These are phyloP conservation scores for Fraxinus xanthoxyloides DNA, from an alignment of 305 asterid species.

Conservation along the genomic window DNA sequence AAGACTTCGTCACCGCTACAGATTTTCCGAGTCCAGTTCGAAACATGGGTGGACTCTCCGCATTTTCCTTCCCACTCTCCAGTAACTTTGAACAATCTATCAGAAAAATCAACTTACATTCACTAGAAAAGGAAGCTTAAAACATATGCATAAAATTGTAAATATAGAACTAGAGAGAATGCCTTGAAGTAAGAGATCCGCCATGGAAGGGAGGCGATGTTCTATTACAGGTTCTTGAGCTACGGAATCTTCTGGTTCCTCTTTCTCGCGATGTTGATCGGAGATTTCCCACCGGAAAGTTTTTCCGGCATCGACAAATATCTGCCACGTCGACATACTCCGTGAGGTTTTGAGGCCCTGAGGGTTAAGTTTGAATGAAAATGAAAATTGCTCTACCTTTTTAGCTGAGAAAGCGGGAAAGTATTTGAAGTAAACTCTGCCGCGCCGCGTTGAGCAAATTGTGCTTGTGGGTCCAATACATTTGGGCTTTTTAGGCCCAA, in stretches of 20 bases:
- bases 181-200: slow-evolving; percentile 85
- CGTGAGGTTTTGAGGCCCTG: slow-evolving; percentile 31
- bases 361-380: background rate
- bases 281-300: slow-evolving; percentile 62
- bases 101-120: background rate
- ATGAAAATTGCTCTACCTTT: background rate
- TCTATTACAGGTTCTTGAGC: slow-evolving; percentile 27
- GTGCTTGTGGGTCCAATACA: background rate
- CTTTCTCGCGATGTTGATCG: slow-evolving; percentile 31
- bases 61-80: slow-evolving; percentile 36
- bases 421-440: slow-evolving; percentile 9
- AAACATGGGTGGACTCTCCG: slow-evolving; percentile 46
- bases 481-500: slow-evolving; percentile 9
- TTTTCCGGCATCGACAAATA: slow-evolving; percentile 51
- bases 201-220: slow-evolving; percentile 73
- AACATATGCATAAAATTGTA: background rate
- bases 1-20: slow-evolving; percentile 55
- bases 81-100: slow-evolving; percentile 54
- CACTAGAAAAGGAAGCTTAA: background rate
- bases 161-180: slow-evolving; percentile 7
- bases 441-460: background rate
- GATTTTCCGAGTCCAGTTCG: slow-evolving; percentile 69
- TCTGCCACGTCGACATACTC: slow-evolving; percentile 83
- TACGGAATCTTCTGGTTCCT: slow-evolving; percentile 28
- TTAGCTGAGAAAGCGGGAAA: slow-evolving; percentile 33